Base-by-base conservation (phyloP, 2,329 filamentous ascomycete species). In the Coniella lustricola region DNA sequence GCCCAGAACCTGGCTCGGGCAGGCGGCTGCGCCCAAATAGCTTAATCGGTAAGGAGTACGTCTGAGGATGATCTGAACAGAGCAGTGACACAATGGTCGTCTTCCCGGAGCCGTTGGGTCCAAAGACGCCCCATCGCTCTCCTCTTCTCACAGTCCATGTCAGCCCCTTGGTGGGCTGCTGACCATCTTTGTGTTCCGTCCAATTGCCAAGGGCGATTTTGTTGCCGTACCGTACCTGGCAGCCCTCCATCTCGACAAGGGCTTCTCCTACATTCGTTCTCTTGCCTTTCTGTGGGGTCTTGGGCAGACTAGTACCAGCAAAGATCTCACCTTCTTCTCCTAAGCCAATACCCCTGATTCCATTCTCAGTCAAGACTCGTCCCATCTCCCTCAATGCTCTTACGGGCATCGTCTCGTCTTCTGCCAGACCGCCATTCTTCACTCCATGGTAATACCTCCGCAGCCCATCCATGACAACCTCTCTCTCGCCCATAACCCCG, bases 31-130 rank as follows among this genome's bases (percentile, higher is more conserved):
- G 81, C 1, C 90, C 89, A 62, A 98, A 97, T 13, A 96, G 74
- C 57, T 80, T 84, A 52, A 98, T 84, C 0, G 91, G 90, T 20
- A 90, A 79, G 0, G 87, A 88, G 64, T 97, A 98, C 0, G 90
- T 83, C 65, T 97, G 91, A 0, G 93, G 93, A 59, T 98, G 93
- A 60, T 98, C 93, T 1, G 91, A 97, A 51, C 88, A 94, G 51
- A 98, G 86, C 5, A 98, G 75, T 4, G 90, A 93, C 22, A 97
- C 78, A 34, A 98, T 76, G 0, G 93, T 98, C 0, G 93, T 98
- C 71, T 98, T 98, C 16, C 93, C 93, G 1, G 89, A 95, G 12
- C 86, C 93, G 58, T 98, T 97, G 29, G 90, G 85, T 0, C 93
- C 93, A 60, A 98, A 93, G 16, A 97, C 79, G 3, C 87, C 91